Conservation (phyloP, 1,284 basidiomycete genomes). For the Phenoliferia sp. region DNA sequence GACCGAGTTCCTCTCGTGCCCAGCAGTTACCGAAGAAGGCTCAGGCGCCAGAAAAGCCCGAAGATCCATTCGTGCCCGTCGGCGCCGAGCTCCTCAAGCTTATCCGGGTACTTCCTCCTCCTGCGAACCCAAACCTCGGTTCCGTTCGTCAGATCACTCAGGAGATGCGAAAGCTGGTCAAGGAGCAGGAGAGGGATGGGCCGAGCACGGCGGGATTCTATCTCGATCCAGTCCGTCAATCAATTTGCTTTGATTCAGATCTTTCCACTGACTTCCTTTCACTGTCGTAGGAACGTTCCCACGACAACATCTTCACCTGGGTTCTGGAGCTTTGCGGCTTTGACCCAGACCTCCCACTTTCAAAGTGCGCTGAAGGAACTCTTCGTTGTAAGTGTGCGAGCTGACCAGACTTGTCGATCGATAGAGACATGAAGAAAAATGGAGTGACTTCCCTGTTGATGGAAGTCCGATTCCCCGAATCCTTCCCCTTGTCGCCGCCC, state of each 20-base stretch:
- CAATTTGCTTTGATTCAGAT: not conserved
- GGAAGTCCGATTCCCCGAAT: slow-evolving; percentile 30
- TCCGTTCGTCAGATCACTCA: slow-evolving; percentile 14
- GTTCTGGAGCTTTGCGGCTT: slow-evolving; percentile 29
- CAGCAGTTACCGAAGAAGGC: not conserved
- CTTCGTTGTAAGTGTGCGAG: not conserved
- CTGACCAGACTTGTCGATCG: too few species aligned
- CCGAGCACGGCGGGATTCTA: slow-evolving; percentile 25
- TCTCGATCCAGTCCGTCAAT: slow-evolving; percentile 27
- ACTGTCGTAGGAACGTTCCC: slow-evolving; percentile 12
- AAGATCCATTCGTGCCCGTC: slow-evolving; percentile 23
- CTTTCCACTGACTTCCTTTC: not conserved
- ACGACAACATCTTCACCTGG: slow-evolving; percentile 31
- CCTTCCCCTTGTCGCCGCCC: slow-evolving; percentile 30
- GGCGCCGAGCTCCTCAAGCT: slow-evolving; percentile 14
- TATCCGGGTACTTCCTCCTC: slow-evolving; percentile 27
- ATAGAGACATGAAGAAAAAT: slow-evolving; percentile 24
- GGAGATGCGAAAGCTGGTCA: slow-evolving; percentile 27
- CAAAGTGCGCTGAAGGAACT: slow-evolving; percentile 7
- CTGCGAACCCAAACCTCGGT: slow-evolving; percentile 13
- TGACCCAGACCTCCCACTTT: slow-evolving; percentile 4
- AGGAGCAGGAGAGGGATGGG: slow-evolving; percentile 16
- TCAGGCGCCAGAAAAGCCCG: not conserved
- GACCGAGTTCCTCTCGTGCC: not conserved
- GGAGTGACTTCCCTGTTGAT: slow-evolving; percentile 22